Evolutionary conservation across 164 flowering plant species (phyloP), one percentile per base, ranked within the genome.

Genomic region (Sextonia rubra): DNA sequence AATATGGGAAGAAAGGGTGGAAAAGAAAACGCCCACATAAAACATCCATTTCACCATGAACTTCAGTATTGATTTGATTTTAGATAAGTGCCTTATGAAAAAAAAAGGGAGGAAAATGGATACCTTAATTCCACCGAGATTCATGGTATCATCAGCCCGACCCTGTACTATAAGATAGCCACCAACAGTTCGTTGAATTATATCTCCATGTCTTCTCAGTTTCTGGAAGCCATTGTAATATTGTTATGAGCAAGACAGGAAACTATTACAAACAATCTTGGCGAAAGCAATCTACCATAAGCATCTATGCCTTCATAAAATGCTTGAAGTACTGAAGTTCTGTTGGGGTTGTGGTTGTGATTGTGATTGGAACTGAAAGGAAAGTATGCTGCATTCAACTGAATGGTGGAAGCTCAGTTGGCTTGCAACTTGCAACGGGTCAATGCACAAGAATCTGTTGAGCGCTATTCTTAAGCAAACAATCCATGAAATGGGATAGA

Each of bases 91-190:
- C 75, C 27, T 47, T 58, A 56, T 12, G 55, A 71, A 60, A 27
- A 37, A 68, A 44, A 18, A 58, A 47, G 22, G 37, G 6, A 26
- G 4, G 37, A 23, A 60, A 62, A 44, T 12, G 65, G 22, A 18
- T 85, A 92, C 99, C 97, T 93, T 95, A 61, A 93, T 90, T 71
- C 99, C 99, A 69, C 98, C 99, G 25, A 96, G 95, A 79, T 96
- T 96, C 99, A 96, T 93, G 74, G 99, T 93, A 76, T 96, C 98
- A 82, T 96, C 99, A 71, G 97, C 93, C 77, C 99, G 83, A 37
- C 99, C 97, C 64, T 88, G 95, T 17, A 92, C 97, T 68, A 80
- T 17, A 22, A 76, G 75, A 80, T 84, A 93, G 49, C 97, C 97
- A 69, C 95, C 95, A 61, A 83, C 82, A 15, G 83, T 91, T 83